Evolutionary conservation across 2,329 filamentous ascomycete genomes (phyloP).

Genomic region (Monosporascus sp.): DNA sequence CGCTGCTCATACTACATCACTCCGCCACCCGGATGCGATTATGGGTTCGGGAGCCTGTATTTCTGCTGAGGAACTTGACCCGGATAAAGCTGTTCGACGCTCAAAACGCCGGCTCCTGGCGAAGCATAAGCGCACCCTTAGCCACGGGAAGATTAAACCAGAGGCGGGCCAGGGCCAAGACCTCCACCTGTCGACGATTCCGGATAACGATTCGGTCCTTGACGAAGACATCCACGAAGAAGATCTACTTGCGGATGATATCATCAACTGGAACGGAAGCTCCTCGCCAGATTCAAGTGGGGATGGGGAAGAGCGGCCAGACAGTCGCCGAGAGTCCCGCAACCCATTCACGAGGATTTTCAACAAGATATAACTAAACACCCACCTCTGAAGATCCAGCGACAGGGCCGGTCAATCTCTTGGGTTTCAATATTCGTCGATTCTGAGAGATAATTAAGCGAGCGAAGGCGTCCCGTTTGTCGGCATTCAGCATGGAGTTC

Average conservation of each 20-base stretch:
- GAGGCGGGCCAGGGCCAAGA: conserved; percentile 29
- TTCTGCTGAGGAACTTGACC: conserved; percentile 46
- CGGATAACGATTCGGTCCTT: neutral
- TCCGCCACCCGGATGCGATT: conserved; percentile 58
- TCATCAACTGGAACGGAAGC: neutral
- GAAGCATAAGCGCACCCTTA: conserved; percentile 42
- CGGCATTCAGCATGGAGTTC: too few relatives aligned
- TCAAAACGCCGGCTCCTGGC: conserved; percentile 42
- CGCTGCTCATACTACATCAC: conserved; percentile 49
- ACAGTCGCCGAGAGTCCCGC: neutral
- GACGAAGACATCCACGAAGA: neutral
- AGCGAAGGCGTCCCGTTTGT: too few relatives aligned
- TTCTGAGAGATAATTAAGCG: too few relatives aligned
- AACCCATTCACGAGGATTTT: conserved; percentile 6
- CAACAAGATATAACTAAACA: conserved; percentile 12
- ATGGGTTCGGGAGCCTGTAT: conserved; percentile 52
- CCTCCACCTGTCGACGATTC: conserved; percentile 1
- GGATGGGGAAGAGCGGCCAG: neutral
- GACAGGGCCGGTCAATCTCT: neutral
- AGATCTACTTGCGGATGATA: neutral
- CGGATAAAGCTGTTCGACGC: conserved; percentile 35
- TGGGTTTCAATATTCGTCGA: neutral
- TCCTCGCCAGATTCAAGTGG: neutral
- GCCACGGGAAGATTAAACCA: conserved; percentile 39
- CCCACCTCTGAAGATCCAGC: neutral